Evolutionary conservation across 768 basidiomycete species (phyloP).

Genomic region (Dentipellis sp.): DNA sequence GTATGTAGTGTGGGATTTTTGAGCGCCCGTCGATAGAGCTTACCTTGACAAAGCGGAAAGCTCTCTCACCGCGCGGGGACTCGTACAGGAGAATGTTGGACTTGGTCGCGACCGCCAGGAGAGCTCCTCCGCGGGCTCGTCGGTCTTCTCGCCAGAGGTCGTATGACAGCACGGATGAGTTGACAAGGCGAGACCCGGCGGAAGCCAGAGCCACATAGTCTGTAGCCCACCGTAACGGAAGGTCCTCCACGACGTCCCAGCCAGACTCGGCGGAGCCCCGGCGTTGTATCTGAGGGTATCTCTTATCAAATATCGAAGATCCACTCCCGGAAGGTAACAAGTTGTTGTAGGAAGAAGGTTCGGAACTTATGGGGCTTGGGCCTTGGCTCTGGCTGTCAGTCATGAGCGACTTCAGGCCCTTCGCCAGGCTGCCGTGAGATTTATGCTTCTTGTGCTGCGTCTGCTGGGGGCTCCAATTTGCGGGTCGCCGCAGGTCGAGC

Average conservation of each 20-base stretch:
- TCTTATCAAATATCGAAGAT: not conserved
- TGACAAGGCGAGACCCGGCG: conserved; percentile 52
- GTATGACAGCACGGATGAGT: conserved; percentile 52
- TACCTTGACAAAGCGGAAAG: conserved; percentile 78
- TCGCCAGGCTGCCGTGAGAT: conserved; percentile 48
- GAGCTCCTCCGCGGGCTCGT: conserved; percentile 33
- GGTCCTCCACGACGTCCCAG: conserved; percentile 66
- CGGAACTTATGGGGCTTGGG: conserved; percentile 5
- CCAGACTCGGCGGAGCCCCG: conserved; percentile 1
- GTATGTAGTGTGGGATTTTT: not conserved
- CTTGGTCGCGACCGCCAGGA: conserved; percentile 73
- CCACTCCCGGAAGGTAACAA: not conserved
- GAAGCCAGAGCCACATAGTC: conserved; percentile 76
- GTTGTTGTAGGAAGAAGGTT: conserved; percentile 10
- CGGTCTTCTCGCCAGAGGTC: conserved; percentile 59
- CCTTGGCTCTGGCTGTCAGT: conserved; percentile 26
- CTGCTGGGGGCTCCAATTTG: conserved; percentile 42
- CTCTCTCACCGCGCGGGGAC: conserved; percentile 73
- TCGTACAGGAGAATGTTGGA: conserved; percentile 68
- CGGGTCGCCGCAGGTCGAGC: conserved; percentile 45
- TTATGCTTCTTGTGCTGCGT: conserved; percentile 38
- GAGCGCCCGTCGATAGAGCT: conserved; percentile 1
- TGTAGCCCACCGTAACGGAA: conserved; percentile 78
- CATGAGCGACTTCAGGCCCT: conserved; percentile 53
- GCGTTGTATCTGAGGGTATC: not conserved